A percentile compares a stretch with the other conserved stretches of the same genome.
Conservation (phyloP, 148 eudicot species). For the Amaranthus hypochondriacus region DNA sequence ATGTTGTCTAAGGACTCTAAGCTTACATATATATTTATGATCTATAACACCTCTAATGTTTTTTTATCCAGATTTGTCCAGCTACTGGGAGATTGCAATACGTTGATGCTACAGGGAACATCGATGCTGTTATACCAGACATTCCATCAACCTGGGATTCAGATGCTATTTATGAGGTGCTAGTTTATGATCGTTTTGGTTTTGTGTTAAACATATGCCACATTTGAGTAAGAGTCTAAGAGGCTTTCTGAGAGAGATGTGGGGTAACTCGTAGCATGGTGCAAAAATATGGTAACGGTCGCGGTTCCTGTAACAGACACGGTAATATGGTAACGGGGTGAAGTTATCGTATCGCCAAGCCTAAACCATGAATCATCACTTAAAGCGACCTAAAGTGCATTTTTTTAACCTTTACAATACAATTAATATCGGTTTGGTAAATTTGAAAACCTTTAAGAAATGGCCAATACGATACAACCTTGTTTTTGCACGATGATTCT, state of each 20-base stretch:
- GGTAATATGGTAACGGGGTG: too few species aligned
- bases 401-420: too few species aligned
- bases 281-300: too few species aligned
- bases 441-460: too few species aligned
- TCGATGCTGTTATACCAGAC: constrained; percentile 67
- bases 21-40: neutral
- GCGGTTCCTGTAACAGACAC: too few species aligned
- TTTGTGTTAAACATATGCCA: neutral
- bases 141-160: constrained; percentile 56
- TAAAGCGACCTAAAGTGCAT: too few species aligned
- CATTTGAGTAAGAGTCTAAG: neutral
- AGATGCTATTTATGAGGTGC: constrained; percentile 61
- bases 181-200: neutral
- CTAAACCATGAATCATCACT: too few species aligned
- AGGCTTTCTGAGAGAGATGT: neutral
- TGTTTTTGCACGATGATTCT: neutral
- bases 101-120: constrained; percentile 64
- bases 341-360: too few species aligned
- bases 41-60: constrained; percentile 3
- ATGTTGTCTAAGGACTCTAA: too few species aligned
- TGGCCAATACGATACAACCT: too few species aligned
- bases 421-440: too few species aligned
- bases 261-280: neutral
- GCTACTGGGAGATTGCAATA: constrained; percentile 75
- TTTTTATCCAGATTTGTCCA: constrained; percentile 49